Percentiles rank a stretch among this genome's conserved stretches.
These are phyloP conservation scores for Quercus glauca DNA, from an alignment of 306 rosid species.

Conservation along the genomic window DNA sequence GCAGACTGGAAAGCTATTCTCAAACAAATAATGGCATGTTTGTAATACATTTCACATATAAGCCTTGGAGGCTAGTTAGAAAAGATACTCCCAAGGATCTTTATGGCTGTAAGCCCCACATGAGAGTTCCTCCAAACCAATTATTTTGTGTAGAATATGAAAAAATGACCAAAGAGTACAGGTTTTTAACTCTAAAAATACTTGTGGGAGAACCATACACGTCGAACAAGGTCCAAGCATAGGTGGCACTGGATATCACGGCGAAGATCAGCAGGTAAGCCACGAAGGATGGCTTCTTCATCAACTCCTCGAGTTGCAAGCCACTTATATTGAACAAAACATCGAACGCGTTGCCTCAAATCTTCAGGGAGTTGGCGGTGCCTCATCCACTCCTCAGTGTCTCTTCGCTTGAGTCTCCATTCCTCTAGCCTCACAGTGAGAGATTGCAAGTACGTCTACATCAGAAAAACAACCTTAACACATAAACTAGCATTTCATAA, in stretches of 20 bases:
- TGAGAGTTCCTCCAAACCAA: not conserved
- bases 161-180: conserved; percentile 1
- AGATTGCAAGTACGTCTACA: conserved; percentile 93
- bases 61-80: conserved; percentile 1
- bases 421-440: conserved; percentile 92
- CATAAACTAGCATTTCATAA: conserved; percentile 5
- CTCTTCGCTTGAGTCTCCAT: conserved; percentile 95
- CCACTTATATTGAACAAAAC: conserved; percentile 93
- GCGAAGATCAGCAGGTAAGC: conserved; percentile 92
- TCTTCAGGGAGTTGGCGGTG: conserved; percentile 99
- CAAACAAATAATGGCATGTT: not conserved
- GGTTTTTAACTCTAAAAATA: conserved; percentile 8
- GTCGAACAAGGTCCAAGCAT: conserved; percentile 89
- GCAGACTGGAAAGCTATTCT: not conserved
- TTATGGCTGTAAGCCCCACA: not conserved
- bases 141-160: conserved; percentile 6
- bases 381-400: conserved; percentile 99
- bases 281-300: conserved; percentile 81
- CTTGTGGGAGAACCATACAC: conserved; percentile 56
- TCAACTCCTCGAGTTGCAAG: conserved; percentile 94
- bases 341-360: conserved; percentile 66
- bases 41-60: not conserved
- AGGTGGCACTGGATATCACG: conserved; percentile 94
- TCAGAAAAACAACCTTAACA: conserved; percentile 20
- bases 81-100: not conserved